phyloP scores from a whole-genome alignment of 441 rosid species.

The Euphorbia celastroides region DNA sequence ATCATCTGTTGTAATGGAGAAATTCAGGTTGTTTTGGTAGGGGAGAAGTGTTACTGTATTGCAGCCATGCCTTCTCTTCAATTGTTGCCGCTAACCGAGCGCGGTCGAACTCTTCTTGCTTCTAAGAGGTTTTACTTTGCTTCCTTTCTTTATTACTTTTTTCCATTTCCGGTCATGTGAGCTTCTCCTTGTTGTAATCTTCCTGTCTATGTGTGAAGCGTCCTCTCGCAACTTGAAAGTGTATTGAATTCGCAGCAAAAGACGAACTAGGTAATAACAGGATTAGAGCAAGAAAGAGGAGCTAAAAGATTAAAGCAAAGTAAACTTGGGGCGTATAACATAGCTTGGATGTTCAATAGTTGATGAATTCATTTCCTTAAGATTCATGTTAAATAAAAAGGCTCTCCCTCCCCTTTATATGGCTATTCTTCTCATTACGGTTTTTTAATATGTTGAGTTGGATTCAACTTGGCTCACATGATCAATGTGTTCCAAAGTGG shows the following conservation, averaged over 20 bases:
- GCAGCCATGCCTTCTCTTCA: conserved; percentile 94
- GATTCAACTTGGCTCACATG: background rate
- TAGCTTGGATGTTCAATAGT: background rate
- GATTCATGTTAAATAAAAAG: background rate
- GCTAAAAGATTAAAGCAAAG: background rate
- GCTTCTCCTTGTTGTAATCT: background rate
- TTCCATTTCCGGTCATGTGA: background rate
- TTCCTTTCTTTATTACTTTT: conserved; percentile 1
- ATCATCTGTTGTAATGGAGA: conserved; percentile 10
- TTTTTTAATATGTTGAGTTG: background rate
- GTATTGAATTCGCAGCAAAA: background rate
- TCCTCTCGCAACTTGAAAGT: background rate
- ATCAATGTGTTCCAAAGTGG: background rate
- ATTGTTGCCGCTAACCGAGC: conserved; percentile 84
- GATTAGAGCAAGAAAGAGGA: background rate
- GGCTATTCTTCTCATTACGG: background rate
- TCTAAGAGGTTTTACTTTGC: conserved; percentile 59
- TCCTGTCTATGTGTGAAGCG: background rate
- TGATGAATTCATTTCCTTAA: background rate
- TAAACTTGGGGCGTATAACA: background rate
- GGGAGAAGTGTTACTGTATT: too few relatives aligned
- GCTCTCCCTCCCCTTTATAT: background rate
- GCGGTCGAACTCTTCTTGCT: conserved; percentile 67
- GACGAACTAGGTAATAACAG: background rate
- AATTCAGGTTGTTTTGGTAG: conserved; percentile 25